Conservation (phyloP, 169 alveolate species). For the Cyclospora cayetanensis region DNA sequence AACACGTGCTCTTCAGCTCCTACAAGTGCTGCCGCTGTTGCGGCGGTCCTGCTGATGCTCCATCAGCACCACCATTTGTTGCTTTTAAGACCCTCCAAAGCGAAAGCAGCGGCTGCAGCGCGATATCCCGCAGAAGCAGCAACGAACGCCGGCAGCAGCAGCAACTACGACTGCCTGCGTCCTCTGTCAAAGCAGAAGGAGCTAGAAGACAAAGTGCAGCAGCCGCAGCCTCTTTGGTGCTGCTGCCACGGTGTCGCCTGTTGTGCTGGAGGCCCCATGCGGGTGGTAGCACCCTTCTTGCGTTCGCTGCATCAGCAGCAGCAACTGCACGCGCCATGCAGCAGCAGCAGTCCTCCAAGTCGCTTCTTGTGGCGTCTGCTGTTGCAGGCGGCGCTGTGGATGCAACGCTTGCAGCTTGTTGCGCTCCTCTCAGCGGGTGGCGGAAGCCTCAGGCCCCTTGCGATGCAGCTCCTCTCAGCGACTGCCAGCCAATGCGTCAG, state of each 20-base stretch:
- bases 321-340: constrained; percentile 19
- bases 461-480: neutral
- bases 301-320: constrained; percentile 35
- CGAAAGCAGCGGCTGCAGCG: constrained; percentile 10
- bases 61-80: neutral
- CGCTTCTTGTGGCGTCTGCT: neutral
- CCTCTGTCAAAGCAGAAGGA: neutral
- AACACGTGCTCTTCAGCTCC: neutral
- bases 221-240: constrained; percentile 8
- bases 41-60: constrained; percentile 19
- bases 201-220: neutral
- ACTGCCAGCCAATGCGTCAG: neutral
- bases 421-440: constrained; percentile 29
- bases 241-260: constrained; percentile 15
- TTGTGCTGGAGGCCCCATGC: neutral
- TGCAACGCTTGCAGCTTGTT: constrained; percentile 9
- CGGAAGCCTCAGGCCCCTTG: neutral
- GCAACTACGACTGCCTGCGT: neutral
- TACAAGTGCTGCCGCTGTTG: constrained; percentile 43
- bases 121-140: neutral
- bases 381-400: neutral
- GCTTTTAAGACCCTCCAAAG: neutral
- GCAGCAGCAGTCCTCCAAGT: neutral
- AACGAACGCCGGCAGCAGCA: neutral
- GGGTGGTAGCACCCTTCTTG: neutral